Evolutionary conservation across 345 rosid species (phyloP), one percentile per base, ranked within the genome.

Genomic region (Boechera divaricarpa): DNA sequence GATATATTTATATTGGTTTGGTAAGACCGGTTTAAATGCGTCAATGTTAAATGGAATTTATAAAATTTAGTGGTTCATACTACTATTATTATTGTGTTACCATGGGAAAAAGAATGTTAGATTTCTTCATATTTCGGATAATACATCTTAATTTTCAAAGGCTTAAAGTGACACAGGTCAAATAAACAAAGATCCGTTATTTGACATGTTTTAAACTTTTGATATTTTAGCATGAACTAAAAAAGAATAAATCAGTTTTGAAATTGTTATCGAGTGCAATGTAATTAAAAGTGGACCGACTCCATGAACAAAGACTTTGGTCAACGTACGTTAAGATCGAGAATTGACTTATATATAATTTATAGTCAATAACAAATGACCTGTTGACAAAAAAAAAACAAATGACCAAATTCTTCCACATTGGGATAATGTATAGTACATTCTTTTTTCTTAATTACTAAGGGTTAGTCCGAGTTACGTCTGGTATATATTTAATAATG

Each of bases 141-240:
- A 5, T 67, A 52, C 33, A 24, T 67, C 33, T 41, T n/a, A 69
- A 18, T 29, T 70, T 70, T 32, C 24, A 7, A 72, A 72, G 29
- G 13, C 11, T 39, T 10, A 39, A 39, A 49, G 49, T 36, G 58
- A 49, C 10, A 57, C 32, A 56, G 1, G 42, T n/a, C 11, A 72
- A 35, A 71, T 47, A 59, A 71, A 48, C 15, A 26, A 64, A 29
- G 28, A 64, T 11, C 15, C 41, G 4, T n/a, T 45, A 64, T 57
- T 49, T 32, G 56, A 35, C 60, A 6, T 12, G 9, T 21, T 47
- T 31, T 44, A 5, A 13, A 44, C 16, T 44, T 12, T 44, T 44
- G 42, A 65, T 16, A 47, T 29, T 63, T 29, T 54, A 63, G 3
- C 36, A 63, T 41, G 12, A 21, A 24, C 7, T 2, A 36, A 59